These are phyloP conservation scores for Paulownia fortunei DNA, from an alignment of 257 asterid species.

Conservation along the genomic window DNA sequence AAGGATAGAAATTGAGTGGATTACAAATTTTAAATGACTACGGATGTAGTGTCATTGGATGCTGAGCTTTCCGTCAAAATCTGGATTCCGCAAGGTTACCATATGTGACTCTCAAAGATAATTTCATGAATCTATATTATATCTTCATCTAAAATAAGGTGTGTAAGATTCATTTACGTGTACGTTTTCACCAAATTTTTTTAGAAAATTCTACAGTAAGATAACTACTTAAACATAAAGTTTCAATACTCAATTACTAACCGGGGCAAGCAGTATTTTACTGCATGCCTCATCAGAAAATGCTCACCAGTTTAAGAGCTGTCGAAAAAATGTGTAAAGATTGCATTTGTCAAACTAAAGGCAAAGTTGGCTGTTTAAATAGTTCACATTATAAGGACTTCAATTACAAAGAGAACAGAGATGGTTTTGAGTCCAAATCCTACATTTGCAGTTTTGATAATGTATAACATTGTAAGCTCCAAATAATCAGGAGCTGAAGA, in stretches of 20 bases:
- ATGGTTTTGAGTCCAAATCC: neutral
- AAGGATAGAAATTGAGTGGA: neutral
- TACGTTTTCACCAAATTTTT: too few relatives aligned
- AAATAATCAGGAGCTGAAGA: neutral
- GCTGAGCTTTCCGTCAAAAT: constrained; percentile 3
- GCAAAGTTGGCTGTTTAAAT: constrained; percentile 15
- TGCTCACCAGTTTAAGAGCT: neutral
- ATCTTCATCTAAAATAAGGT: neutral
- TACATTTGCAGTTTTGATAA: neutral
- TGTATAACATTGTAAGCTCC: neutral
- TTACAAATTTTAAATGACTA: neutral
- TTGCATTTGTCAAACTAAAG: neutral
- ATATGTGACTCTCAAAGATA: neutral
- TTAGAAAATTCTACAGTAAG: neutral
- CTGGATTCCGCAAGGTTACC: neutral
- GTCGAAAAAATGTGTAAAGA: neutral
- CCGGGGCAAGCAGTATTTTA: neutral
- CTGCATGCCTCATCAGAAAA: neutral
- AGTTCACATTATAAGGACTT: constrained; percentile 6
- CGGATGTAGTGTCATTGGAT: neutral
- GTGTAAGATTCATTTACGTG: too few relatives aligned
- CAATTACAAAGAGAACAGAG: constrained; percentile 10
- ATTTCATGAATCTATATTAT: neutral
- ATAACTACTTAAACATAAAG: neutral
- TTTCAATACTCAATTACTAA: neutral